phyloP scores from a whole-genome alignment of 768 basidiomycete species.

The Panus rudis region DNA sequence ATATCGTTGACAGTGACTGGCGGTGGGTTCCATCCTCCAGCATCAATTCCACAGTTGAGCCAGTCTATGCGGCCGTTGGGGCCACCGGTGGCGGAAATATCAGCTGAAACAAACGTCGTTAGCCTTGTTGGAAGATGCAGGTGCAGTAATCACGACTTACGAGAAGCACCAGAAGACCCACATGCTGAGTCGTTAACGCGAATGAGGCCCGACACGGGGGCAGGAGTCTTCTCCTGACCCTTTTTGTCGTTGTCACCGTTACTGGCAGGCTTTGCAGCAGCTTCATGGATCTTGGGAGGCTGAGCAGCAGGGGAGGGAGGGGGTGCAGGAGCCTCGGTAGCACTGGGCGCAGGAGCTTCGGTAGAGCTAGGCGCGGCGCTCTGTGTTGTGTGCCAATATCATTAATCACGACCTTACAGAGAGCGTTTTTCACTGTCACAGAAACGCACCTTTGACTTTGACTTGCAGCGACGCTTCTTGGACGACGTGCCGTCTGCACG shows the following conservation, averaged over 20 bases:
- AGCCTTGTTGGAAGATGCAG: slow-evolving; percentile 1
- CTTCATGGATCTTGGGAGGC: too few relatives aligned
- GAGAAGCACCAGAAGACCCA: slow-evolving; percentile 43
- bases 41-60: slow-evolving; percentile 70
- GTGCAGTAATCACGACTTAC: slow-evolving; percentile 23
- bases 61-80: slow-evolving; percentile 71
- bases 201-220: slow-evolving; percentile 23
- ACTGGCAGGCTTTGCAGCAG: too few relatives aligned
- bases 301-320: too few relatives aligned
- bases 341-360: background rate
- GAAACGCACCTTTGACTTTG: too few relatives aligned
- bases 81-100: slow-evolving; percentile 43
- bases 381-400: too few relatives aligned
- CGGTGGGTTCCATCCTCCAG: slow-evolving; percentile 68
- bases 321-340: background rate
- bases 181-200: slow-evolving; percentile 32
- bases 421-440: too few relatives aligned
- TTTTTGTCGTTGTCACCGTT: too few relatives aligned
- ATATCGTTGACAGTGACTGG: slow-evolving; percentile 46
- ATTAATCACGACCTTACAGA: too few relatives aligned
- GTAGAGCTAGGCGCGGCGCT: background rate
- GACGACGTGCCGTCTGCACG: too few relatives aligned
- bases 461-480: too few relatives aligned
- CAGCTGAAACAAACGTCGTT: too few relatives aligned
- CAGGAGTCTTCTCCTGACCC: too few relatives aligned